phyloP scores from a whole-genome alignment of 1,284 basidiomycete species.

The Boletellus sp. region DNA sequence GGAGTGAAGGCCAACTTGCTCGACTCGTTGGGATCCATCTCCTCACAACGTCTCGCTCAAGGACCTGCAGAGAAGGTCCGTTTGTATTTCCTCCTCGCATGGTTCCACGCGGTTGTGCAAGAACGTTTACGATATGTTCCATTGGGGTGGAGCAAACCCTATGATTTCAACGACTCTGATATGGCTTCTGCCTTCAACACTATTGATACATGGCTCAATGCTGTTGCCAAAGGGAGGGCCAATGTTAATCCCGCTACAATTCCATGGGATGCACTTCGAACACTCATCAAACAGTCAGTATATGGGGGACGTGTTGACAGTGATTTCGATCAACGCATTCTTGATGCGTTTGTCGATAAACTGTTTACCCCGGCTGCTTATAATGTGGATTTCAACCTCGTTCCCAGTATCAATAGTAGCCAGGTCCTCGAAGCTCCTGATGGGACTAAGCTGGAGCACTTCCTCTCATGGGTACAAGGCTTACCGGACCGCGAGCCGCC shows the following conservation, averaged over 20 bases:
- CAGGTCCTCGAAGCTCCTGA: slow-evolving; percentile 77
- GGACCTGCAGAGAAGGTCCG: slow-evolving; percentile 91
- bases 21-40: slow-evolving; percentile 82
- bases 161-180: slow-evolving; percentile 98
- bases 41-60: slow-evolving; percentile 64
- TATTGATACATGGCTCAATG: slow-evolving; percentile 85
- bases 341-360: slow-evolving; percentile 88
- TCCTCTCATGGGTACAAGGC: slow-evolving; percentile 81
- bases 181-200: slow-evolving; percentile 89
- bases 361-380: slow-evolving; percentile 86
- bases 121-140: slow-evolving; percentile 94
- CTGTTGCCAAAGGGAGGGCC: slow-evolving; percentile 79
- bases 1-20: slow-evolving; percentile 93
- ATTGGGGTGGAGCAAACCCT: slow-evolving; percentile 91
- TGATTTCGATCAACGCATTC: slow-evolving; percentile 87
- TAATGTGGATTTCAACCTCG: slow-evolving; percentile 88
- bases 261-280: slow-evolving; percentile 90
- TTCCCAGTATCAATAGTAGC: slow-evolving; percentile 59
- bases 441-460: slow-evolving; percentile 87
- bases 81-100: slow-evolving; percentile 92
- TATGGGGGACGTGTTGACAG: slow-evolving; percentile 93
- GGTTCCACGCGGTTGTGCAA: slow-evolving; percentile 97
- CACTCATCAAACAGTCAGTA: slow-evolving; percentile 90
- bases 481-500: slow-evolving; percentile 91
- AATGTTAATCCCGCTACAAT: slow-evolving; percentile 89